Evolutionary conservation across 352 stramenopile species (phyloP).

Genomic region (Phytopythium litorale): DNA sequence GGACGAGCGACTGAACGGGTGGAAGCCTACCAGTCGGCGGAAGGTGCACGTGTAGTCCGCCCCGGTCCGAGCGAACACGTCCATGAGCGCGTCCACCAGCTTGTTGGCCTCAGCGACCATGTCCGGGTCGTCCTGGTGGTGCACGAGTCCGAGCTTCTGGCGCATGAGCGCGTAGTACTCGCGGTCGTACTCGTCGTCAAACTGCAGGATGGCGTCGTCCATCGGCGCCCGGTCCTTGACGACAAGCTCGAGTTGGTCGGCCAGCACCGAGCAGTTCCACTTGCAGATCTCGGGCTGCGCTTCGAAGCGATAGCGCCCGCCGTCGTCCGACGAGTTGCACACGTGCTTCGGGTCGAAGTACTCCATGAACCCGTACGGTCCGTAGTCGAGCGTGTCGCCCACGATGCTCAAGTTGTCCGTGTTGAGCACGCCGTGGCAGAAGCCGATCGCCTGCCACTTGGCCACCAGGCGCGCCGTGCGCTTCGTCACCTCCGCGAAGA

Average conservation of each 20-base stretch:
- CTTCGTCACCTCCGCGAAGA: constrained; percentile 62
- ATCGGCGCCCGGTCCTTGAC: constrained; percentile 16
- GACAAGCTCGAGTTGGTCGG: constrained; percentile 58
- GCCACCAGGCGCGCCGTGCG: constrained; percentile 81
- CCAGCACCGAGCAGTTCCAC: constrained; percentile 77
- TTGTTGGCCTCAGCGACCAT: constrained; percentile 27
- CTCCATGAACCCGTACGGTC: constrained; percentile 92
- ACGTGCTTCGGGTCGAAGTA: constrained; percentile 81
- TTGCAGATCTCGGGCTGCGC: constrained; percentile 83
- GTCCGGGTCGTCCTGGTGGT: constrained; percentile 15
- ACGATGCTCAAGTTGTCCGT: constrained; percentile 92
- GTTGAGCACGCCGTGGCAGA: constrained; percentile 92
- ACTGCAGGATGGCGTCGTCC: constrained; percentile 16
- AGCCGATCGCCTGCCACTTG: constrained; percentile 82
- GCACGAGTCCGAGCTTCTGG: constrained; percentile 61
- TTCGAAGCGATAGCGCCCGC: constrained; percentile 79
- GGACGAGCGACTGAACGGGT: constrained; percentile 30
- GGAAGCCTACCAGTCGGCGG: constrained; percentile 44
- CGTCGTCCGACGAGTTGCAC: constrained; percentile 81
- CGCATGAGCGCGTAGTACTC: constrained; percentile 64
- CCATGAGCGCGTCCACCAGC: constrained; percentile 49
- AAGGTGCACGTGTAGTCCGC: constrained; percentile 82
- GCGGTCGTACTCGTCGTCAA: constrained; percentile 38
- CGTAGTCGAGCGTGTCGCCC: constrained; percentile 91
- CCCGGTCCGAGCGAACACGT: constrained; percentile 53